A percentile compares a stretch with the other conserved stretches of the same genome.
Evolutionary conservation across 2,329 filamentous ascomycete genomes (phyloP).

Genomic region (Podosphaera xanthii): DNA sequence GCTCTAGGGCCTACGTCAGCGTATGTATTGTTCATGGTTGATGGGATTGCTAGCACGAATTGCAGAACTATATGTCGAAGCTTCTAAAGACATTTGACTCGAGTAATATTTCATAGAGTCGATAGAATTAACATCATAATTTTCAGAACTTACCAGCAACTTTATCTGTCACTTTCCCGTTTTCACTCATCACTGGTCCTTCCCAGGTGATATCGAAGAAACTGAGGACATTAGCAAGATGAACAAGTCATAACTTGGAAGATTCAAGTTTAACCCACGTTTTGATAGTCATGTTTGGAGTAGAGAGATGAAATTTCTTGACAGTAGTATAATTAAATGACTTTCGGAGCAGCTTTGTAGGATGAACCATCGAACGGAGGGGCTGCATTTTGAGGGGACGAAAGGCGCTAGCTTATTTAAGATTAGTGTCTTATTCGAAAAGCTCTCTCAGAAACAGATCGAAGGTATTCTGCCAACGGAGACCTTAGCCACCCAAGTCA

Average conservation of each 20-base stretch:
- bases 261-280: constrained; percentile 28
- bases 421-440: too few species aligned
- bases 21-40: constrained; percentile 1
- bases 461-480: too few species aligned
- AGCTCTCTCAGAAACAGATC: too few species aligned
- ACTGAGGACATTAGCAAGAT: constrained; percentile 17
- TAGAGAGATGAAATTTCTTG: constrained; percentile 37
- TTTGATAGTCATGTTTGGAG: constrained; percentile 53
- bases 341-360: constrained; percentile 20
- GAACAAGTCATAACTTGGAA: constrained; percentile 5
- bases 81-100: too few species aligned
- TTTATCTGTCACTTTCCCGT: constrained; percentile 28
- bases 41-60: not conserved
- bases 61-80: too few species aligned
- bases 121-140: too few species aligned
- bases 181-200: constrained; percentile 44
- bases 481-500: too few species aligned
- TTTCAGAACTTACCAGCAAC: constrained; percentile 32
- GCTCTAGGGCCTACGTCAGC: constrained; percentile 20
- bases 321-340: constrained; percentile 17
- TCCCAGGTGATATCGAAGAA: constrained; percentile 56
- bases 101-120: too few species aligned
- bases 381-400: constrained; percentile 4
- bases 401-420: too few species aligned
- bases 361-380: not conserved